phyloP scores from a whole-genome alignment of 2,329 filamentous ascomycete genomes.

The Fusarium torreyae region DNA sequence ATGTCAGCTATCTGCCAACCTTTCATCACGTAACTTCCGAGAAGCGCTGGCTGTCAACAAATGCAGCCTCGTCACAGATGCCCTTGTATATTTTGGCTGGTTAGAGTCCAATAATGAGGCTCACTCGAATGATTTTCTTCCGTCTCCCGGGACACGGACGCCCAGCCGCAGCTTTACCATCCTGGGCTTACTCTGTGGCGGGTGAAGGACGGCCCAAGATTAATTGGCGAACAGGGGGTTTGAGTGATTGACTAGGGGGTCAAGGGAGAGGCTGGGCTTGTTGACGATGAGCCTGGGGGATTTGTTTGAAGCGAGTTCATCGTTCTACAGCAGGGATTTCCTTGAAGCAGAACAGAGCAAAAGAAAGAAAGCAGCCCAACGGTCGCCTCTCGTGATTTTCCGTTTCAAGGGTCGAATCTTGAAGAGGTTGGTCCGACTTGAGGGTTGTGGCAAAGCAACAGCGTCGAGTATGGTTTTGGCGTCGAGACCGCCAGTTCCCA shows the following conservation, averaged over 20 bases:
- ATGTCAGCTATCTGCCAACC: not conserved
- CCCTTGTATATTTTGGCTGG: not conserved
- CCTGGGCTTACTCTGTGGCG: slow-evolving; percentile 20
- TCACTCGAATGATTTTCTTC: slow-evolving; percentile 31
- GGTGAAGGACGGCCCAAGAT: slow-evolving; percentile 17
- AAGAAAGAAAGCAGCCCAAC: slow-evolving; percentile 16
- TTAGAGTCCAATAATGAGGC: slow-evolving; percentile 28
- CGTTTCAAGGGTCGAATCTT: not conserved
- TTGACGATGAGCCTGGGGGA: not conserved
- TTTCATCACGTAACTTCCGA: not conserved
- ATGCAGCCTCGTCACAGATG: slow-evolving; percentile 10
- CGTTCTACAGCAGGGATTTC: not conserved
- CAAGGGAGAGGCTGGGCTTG: slow-evolving; percentile 22
- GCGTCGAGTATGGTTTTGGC: not conserved
- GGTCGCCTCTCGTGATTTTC: slow-evolving; percentile 2
- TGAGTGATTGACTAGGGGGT: slow-evolving; percentile 24
- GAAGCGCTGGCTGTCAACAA: slow-evolving; percentile 1
- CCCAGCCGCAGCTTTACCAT: slow-evolving; percentile 23
- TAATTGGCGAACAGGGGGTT: slow-evolving; percentile 24
- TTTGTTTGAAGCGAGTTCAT: slow-evolving; percentile 2
- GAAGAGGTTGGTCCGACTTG: slow-evolving; percentile 17
- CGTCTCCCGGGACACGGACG: slow-evolving; percentile 22
- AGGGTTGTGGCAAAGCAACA: slow-evolving; percentile 26
- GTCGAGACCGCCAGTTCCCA: slow-evolving; percentile 27
- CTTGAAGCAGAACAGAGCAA: not conserved